These are phyloP conservation scores for Gossypium anomalum DNA, from an alignment of 345 rosid species.

Conservation along the genomic window DNA sequence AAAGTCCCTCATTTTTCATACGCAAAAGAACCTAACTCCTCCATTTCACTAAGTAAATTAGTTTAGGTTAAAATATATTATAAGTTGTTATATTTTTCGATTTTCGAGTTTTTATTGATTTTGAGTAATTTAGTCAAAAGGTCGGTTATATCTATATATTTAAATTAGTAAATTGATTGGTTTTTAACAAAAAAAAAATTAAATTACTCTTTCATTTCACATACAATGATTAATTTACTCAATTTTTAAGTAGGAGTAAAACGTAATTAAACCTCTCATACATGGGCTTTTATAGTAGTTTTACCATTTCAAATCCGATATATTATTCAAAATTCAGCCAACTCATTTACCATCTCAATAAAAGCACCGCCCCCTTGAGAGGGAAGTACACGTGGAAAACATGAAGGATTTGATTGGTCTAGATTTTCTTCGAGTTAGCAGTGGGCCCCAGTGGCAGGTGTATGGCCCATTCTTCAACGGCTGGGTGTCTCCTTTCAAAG, in stretches of 20 bases:
- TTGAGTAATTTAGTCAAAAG: no score
- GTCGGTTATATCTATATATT: no score
- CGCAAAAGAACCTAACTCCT: background rate
- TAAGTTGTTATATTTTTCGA: no score
- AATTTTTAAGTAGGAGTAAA: no score
- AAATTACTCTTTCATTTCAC: no score
- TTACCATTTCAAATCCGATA: no score
- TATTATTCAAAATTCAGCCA: no score
- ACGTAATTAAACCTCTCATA: fast-evolving
- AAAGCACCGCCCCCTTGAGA: background rate
- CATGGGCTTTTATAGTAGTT: fast-evolving
- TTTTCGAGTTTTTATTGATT: no score
- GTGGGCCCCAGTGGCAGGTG: background rate
- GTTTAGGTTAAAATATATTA: no score
- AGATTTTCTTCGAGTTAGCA: background rate
- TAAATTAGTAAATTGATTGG: no score
- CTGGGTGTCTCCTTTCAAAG: background rate
- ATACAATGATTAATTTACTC: fast-evolving
- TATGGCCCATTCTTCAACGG: background rate
- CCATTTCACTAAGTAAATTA: no score
- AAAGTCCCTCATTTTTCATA: background rate
- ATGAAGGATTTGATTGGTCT: background rate
- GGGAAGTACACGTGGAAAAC: background rate
- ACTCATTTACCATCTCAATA: background rate
- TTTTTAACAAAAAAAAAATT: no score